Evolutionary conservation across 2,329 filamentous ascomycete genomes (phyloP).

Genomic region (Macrophomina phaseolina): DNA sequence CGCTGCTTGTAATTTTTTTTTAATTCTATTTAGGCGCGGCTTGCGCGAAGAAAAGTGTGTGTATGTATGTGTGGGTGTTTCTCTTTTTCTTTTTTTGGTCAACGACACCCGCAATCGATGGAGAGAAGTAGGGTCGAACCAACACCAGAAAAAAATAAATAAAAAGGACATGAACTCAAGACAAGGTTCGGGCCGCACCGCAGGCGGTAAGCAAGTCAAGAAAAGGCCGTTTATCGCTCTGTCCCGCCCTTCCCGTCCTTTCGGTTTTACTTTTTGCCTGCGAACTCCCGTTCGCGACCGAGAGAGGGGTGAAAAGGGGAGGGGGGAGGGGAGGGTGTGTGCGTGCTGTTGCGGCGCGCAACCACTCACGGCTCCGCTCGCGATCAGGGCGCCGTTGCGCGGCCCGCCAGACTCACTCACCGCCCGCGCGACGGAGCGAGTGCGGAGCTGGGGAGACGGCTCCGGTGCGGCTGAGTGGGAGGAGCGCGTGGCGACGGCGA

Average conservation of each 20-base stretch:
- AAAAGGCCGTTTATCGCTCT: neutral
- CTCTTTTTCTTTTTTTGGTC: too few species aligned
- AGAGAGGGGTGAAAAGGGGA: too few species aligned
- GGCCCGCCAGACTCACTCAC: neutral
- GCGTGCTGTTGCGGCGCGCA: too few species aligned
- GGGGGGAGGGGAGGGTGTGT: too few species aligned
- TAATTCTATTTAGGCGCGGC: constrained; percentile 1
- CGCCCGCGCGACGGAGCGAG: neutral
- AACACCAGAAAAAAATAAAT: neutral
- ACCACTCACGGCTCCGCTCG: neutral
- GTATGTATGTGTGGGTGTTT: too few species aligned
- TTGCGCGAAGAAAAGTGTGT: neutral
- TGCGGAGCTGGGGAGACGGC: neutral
- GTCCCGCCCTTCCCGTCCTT: neutral
- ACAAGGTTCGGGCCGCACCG: constrained; percentile 27
- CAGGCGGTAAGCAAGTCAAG: constrained; percentile 11
- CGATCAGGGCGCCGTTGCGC: neutral
- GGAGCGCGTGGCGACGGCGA: neutral
- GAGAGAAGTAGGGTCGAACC: too few species aligned
- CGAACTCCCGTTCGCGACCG: neutral
- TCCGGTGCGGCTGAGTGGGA: neutral
- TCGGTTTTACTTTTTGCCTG: neutral
- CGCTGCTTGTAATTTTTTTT: too few species aligned
- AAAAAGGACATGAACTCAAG: constrained; percentile 7
- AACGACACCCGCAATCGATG: neutral